Percentiles rank a stretch among this genome's conserved stretches.
Evolutionary conservation across 345 rosid species (phyloP).

Genomic region (Eucalyptus dawsonii): DNA sequence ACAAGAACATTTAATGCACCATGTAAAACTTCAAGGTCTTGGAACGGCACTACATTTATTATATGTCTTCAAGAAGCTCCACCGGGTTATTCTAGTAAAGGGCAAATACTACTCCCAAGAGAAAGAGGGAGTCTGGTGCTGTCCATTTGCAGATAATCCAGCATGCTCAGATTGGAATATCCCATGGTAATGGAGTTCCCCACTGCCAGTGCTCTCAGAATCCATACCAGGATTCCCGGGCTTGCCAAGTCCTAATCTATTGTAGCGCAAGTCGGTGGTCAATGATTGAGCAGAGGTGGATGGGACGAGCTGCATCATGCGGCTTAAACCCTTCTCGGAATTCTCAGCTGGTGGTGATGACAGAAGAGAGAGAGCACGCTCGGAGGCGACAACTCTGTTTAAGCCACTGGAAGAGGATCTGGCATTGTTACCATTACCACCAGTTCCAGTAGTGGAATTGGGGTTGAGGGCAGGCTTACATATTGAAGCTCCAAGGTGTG

Average conservation of each 20-base stretch:
- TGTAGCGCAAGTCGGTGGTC: slow-evolving; percentile 24
- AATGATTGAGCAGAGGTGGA: slow-evolving; percentile 18
- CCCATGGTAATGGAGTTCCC: slow-evolving; percentile 10
- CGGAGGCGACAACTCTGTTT: slow-evolving; percentile 10
- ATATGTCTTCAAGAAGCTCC: not conserved
- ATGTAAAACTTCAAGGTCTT: not conserved
- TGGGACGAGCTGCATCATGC: slow-evolving; percentile 21
- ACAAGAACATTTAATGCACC: not conserved
- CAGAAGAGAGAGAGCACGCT: slow-evolving; percentile 89
- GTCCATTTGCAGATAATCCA: slow-evolving; percentile 25
- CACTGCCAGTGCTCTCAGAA: slow-evolving; percentile 9
- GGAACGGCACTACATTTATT: not conserved
- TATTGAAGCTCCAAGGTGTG: slow-evolving; percentile 12
- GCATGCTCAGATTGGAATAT: slow-evolving; percentile 16
- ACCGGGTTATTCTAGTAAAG: not conserved
- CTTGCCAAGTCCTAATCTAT: slow-evolving; percentile 9
- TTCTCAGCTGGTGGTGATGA: slow-evolving; percentile 40
- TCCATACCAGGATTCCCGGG: slow-evolving; percentile 9
- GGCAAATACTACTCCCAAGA: slow-evolving; percentile 35
- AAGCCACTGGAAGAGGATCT: slow-evolving; percentile 17
- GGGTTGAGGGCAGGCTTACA: slow-evolving; percentile 7
- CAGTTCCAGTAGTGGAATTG: not conserved
- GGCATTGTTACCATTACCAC: slow-evolving; percentile 13
- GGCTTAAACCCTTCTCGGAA: slow-evolving; percentile 21
- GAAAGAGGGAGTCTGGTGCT: slow-evolving; percentile 38